A percentile compares a stretch with the other conserved stretches of the same genome.
phyloP scores from a whole-genome alignment of 805 yeast species.

The Barnettozyma pratensis region DNA sequence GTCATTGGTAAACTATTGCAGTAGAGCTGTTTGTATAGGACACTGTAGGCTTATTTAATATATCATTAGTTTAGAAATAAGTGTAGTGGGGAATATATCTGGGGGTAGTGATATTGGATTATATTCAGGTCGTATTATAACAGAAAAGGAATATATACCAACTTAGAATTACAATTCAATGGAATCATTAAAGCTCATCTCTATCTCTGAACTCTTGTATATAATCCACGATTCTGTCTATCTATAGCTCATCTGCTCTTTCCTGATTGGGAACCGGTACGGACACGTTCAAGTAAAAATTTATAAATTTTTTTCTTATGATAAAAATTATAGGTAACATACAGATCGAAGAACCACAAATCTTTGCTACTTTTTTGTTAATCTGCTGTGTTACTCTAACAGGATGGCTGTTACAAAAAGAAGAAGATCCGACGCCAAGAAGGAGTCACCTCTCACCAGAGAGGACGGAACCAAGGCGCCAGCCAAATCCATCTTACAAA shows the following conservation, averaged over 20 bases:
- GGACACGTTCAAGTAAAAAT: constrained; percentile 13
- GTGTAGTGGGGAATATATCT: neutral
- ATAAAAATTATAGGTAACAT: neutral
- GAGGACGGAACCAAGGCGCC: constrained; percentile 37
- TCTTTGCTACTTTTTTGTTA: neutral
- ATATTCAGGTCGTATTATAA: too few relatives aligned
- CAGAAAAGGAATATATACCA: too few relatives aligned
- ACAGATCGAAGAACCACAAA: neutral
- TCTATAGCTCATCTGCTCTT: constrained; percentile 17
- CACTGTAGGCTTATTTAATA: neutral
- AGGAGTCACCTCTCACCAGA: constrained; percentile 35
- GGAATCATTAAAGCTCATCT: too few relatives aligned
- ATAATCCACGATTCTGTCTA: neutral
- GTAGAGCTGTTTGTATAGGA: neutral
- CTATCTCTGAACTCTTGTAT: too few relatives aligned
- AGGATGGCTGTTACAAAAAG: constrained; percentile 35
- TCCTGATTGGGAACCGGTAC: constrained; percentile 17
- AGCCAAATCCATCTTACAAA: constrained; percentile 30
- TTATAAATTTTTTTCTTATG: constrained; percentile 14
- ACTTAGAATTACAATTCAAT: too few relatives aligned
- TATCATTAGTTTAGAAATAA: neutral
- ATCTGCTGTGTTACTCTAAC: neutral
- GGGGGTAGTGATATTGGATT: too few relatives aligned
- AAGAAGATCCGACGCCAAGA: constrained; percentile 41
- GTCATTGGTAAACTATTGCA: constrained; percentile 16